phyloP scores from a whole-genome alignment of 495 filamentous ascomycete genomes.

The Aspergillus panamensis region DNA sequence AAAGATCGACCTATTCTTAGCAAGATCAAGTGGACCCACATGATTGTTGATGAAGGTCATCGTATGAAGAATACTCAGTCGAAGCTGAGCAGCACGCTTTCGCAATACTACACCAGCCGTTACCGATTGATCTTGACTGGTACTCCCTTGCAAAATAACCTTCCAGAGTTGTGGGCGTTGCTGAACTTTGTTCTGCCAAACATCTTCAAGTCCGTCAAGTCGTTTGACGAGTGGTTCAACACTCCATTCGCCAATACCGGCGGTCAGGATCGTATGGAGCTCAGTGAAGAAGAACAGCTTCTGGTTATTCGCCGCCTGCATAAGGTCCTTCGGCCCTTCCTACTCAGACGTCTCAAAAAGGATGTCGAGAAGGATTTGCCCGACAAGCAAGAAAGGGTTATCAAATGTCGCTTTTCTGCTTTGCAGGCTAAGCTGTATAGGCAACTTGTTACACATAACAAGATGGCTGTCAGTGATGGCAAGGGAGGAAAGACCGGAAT shows the following conservation, averaged over 20 bases:
- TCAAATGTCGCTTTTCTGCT: conserved; percentile 97
- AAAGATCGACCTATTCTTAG: conserved; percentile 91
- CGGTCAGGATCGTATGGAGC: conserved; percentile 95
- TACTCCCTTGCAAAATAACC: conserved; percentile 95
- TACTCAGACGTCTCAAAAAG: conserved; percentile 97
- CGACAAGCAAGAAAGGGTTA: conserved; percentile 97
- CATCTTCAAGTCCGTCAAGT: conserved; percentile 99
- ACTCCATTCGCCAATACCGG: conserved; percentile 98
- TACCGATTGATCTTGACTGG: conserved; percentile 96
- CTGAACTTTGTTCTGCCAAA: conserved; percentile 97
- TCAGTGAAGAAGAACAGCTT: conserved; percentile 98
- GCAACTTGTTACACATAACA: conserved; percentile 92
- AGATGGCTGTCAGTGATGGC: conserved; percentile 86
- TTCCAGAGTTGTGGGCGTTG: conserved; percentile 93
- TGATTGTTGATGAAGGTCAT: conserved; percentile 99
- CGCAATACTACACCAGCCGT: conserved; percentile 88
- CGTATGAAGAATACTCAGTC: conserved; percentile 99
- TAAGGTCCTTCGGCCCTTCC: conserved; percentile 95
- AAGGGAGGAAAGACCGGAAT: conserved; percentile 95
- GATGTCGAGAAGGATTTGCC: conserved; percentile 98
- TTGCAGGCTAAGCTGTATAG: conserved; percentile 91
- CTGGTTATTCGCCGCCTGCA: conserved; percentile 97
- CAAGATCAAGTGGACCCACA: conserved; percentile 99
- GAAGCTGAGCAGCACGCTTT: conserved; percentile 91
- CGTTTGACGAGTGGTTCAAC: conserved; percentile 99